Conservation (phyloP, 208 protist genomes). For the Porcisia hertigi region DNA sequence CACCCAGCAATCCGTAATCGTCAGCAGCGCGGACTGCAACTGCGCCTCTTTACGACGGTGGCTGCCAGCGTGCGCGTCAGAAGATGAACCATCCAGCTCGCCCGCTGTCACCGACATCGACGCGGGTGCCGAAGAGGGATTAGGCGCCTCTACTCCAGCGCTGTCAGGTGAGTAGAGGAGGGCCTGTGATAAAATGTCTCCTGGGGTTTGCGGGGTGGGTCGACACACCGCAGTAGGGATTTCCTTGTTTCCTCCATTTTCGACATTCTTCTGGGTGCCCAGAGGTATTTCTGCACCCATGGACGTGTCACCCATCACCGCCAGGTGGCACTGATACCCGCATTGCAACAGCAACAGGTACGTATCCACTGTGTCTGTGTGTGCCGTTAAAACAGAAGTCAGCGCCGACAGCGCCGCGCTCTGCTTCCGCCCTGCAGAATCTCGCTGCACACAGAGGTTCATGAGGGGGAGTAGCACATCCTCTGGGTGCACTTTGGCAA, state of each 20-base stretch:
- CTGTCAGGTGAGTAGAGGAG: conserved; percentile 43
- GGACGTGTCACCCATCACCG: not conserved
- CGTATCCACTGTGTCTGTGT: conserved; percentile 33
- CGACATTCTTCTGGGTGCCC: not conserved
- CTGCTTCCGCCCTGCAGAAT: conserved; percentile 52
- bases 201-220: conserved; percentile 36
- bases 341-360: conserved; percentile 17
- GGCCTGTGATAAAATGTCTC: conserved; percentile 41
- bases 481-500: conserved; percentile 73
- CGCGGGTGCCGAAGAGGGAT: not conserved
- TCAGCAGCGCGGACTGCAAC: conserved; percentile 13
- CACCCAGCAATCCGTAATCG: conserved; percentile 32
- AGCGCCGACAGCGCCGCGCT: conserved; percentile 52
- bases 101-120: not conserved
- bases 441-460: conserved; percentile 48
- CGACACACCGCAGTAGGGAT: not conserved
- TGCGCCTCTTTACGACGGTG: conserved; percentile 11
- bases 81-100: not conserved
- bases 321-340: conserved; percentile 15
- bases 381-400: conserved; percentile 48
- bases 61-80: not conserved
- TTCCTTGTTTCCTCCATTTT: not conserved
- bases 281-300: no score
- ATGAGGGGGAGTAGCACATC: conserved; percentile 77
- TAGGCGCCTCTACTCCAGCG: not conserved